Conservation (phyloP, 176 grass and related monocot species). For the Juncus inflexus region DNA sequence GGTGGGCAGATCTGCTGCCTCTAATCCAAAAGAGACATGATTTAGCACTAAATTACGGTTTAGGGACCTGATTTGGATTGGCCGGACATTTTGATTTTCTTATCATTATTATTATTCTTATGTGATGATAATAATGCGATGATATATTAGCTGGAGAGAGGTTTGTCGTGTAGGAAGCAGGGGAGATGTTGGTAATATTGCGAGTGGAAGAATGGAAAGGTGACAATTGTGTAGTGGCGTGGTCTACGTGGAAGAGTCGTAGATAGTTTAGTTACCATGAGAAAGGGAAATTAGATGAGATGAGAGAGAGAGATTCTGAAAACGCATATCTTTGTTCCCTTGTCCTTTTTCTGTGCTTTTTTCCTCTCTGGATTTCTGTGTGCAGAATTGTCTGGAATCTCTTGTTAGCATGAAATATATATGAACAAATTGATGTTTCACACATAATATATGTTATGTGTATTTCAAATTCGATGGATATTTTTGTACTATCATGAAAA, state of each 20-base stretch:
- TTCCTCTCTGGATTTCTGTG: neutral
- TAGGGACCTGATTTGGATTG: conserved; percentile 14
- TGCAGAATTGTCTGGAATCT: too few relatives aligned
- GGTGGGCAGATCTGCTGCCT: conserved; percentile 5
- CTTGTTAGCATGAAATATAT: too few relatives aligned
- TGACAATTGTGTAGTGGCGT: conserved; percentile 20
- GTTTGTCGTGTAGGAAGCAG: conserved; percentile 44
- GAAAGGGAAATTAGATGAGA: neutral
- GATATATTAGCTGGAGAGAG: conserved; percentile 48
- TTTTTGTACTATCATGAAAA: too few relatives aligned
- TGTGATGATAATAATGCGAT: conserved; percentile 6
- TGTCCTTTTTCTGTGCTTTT: neutral
- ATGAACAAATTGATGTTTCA: too few relatives aligned
- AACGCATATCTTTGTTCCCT: conserved; percentile 26
- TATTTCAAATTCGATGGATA: too few relatives aligned
- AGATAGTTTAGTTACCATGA: too few relatives aligned
- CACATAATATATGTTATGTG: too few relatives aligned
- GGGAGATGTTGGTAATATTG: neutral
- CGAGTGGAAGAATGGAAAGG: neutral
- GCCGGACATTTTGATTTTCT: neutral
- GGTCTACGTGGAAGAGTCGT: conserved; percentile 17
- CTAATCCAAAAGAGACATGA: neutral
- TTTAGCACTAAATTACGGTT: neutral
- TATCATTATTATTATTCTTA: neutral
- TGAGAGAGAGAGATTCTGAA: neutral